phyloP scores from a whole-genome alignment of 2,329 filamentous ascomycete genomes.

The Ophiostoma populinum region DNA sequence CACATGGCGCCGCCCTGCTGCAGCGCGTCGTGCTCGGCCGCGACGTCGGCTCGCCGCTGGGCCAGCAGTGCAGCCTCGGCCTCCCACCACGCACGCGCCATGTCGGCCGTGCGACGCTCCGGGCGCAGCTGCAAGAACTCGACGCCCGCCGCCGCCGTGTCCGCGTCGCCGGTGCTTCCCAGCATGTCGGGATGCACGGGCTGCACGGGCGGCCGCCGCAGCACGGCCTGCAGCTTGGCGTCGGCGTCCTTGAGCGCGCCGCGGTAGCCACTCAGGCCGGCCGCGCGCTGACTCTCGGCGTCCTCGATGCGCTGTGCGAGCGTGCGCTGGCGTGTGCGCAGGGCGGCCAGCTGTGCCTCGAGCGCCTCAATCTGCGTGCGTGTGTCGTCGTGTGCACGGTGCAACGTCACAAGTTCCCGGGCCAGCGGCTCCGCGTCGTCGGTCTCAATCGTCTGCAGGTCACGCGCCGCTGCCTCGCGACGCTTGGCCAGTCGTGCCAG shows the following conservation, averaged over 20 bases:
- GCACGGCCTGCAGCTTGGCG: slow-evolving; percentile 38
- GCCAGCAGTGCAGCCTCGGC: slow-evolving; percentile 41
- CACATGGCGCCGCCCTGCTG: slow-evolving; percentile 51
- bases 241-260: slow-evolving; percentile 51
- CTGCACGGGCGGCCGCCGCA: slow-evolving; percentile 37
- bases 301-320: slow-evolving; percentile 43
- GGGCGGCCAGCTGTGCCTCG: slow-evolving; percentile 42
- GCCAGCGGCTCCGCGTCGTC: slow-evolving; percentile 41
- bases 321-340: slow-evolving; percentile 43
- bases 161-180: slow-evolving; percentile 5
- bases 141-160: slow-evolving; percentile 18
- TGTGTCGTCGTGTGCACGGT: slow-evolving; percentile 33
- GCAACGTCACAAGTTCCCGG: slow-evolving; percentile 42
- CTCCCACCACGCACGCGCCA: slow-evolving; percentile 57
- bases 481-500: slow-evolving; percentile 36
- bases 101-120: slow-evolving; percentile 47
- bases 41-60: slow-evolving; percentile 35
- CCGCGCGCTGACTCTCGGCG: slow-evolving; percentile 47
- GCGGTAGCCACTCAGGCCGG: slow-evolving; percentile 54
- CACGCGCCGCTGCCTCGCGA: slow-evolving; percentile 29
- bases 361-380: slow-evolving; percentile 47
- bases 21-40: slow-evolving; percentile 45
- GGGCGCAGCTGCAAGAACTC: slow-evolving; percentile 45
- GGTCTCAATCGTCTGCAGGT: slow-evolving; percentile 36
- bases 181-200: slow-evolving; percentile 33